phyloP scores from a whole-genome alignment of 495 filamentous ascomycete genomes.

The Neurospora tetraspora region DNA sequence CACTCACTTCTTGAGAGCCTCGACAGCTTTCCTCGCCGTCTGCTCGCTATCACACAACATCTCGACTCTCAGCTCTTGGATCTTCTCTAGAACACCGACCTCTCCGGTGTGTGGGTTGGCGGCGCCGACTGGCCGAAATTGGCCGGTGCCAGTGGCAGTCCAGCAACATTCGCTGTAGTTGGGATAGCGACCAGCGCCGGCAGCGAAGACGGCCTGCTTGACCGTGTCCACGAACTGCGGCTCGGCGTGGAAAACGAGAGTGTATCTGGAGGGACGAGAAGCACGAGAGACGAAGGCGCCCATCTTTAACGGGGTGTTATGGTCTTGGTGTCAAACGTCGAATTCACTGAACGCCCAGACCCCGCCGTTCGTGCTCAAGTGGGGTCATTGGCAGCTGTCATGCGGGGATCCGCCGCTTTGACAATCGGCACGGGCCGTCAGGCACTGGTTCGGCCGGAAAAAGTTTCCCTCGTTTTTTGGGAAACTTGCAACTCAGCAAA shows the following conservation, averaged over 20 bases:
- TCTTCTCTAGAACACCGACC: slow-evolving; percentile 38
- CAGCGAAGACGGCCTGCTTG: slow-evolving; percentile 53
- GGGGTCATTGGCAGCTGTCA: not conserved
- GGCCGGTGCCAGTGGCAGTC: slow-evolving; percentile 43
- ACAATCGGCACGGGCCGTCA: not conserved
- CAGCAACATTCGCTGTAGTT: slow-evolving; percentile 56
- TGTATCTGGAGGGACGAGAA: slow-evolving; percentile 11
- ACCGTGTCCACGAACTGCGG: slow-evolving; percentile 33
- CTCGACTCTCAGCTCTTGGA: slow-evolving; percentile 44
- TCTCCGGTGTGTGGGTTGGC: slow-evolving; percentile 52
- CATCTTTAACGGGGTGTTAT: not conserved
- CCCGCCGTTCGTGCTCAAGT: not conserved
- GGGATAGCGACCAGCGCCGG: slow-evolving; percentile 53
- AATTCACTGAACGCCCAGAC: not conserved
- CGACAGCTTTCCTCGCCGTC: slow-evolving; percentile 35
- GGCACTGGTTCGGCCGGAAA: not conserved
- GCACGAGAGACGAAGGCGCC: not conserved
- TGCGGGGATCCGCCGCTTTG: not conserved
- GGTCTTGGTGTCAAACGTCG: too few species aligned
- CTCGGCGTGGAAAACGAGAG: slow-evolving; percentile 50
- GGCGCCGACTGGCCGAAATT: slow-evolving; percentile 38
- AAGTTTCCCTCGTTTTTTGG: not conserved
- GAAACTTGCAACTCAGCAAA: not conserved
- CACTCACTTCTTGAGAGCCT: slow-evolving; percentile 52
- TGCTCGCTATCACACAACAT: slow-evolving; percentile 40